A percentile compares a stretch with the other conserved stretches of the same genome.
These are phyloP conservation scores for Purpureocillium lavendulum DNA, from an alignment of 2,329 filamentous ascomycete species.

Conservation along the genomic window DNA sequence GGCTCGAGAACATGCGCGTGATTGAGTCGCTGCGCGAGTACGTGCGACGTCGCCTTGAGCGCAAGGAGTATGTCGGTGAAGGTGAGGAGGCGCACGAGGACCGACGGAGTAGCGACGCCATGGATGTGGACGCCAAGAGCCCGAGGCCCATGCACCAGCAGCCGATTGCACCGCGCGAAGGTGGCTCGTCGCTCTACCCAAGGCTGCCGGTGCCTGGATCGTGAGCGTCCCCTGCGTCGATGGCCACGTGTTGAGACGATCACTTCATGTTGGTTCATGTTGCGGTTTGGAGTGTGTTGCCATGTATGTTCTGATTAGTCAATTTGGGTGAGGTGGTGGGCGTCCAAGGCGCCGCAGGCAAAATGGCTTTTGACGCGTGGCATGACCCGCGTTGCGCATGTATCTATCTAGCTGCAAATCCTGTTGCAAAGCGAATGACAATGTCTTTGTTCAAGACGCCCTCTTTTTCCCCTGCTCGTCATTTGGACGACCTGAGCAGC, in stretches of 20 bases:
- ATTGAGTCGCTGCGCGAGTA: slow-evolving; percentile 54
- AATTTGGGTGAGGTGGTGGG: neutral
- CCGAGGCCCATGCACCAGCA: slow-evolving; percentile 16
- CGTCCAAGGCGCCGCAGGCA: neutral
- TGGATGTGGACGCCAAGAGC: slow-evolving; percentile 28
- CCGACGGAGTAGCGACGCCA: slow-evolving; percentile 18
- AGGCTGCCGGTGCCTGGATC: slow-evolving; percentile 26
- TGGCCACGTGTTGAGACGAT: neutral
- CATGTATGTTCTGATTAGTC: too few relatives aligned
- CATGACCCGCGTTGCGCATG: too few relatives aligned
- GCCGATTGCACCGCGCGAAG: slow-evolving; percentile 15
- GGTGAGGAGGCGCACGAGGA: slow-evolving; percentile 9
- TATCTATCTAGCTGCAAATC: too few relatives aligned
- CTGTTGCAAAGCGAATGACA: too few relatives aligned
- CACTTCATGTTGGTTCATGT: too few relatives aligned
- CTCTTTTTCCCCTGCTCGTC: too few relatives aligned
- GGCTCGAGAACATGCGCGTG: slow-evolving; percentile 58
- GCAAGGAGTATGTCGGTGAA: slow-evolving; percentile 41
- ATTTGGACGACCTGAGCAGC: too few relatives aligned
- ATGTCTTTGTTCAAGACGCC: too few relatives aligned
- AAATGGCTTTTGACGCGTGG: too few relatives aligned
- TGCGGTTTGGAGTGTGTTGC: too few relatives aligned
- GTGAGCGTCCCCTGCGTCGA: neutral
- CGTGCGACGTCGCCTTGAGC: slow-evolving; percentile 47
- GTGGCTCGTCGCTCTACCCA: slow-evolving; percentile 29